phyloP scores from a whole-genome alignment of 1,284 basidiomycete genomes.

The Trichosporon sp. region DNA sequence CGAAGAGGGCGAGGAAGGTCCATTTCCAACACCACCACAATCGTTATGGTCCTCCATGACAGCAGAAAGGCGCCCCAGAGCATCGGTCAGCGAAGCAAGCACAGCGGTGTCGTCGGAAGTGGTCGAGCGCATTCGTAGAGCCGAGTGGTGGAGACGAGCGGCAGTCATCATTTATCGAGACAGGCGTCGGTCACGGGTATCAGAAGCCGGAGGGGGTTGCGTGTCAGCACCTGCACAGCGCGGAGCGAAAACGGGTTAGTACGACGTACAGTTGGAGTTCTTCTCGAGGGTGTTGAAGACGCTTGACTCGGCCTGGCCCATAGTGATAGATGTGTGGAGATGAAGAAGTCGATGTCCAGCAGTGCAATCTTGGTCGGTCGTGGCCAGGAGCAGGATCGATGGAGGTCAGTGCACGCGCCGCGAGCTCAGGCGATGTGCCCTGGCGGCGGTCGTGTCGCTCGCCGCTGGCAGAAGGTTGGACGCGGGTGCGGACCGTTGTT shows the following conservation, averaged over 20 bases:
- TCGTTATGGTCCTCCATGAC: no score
- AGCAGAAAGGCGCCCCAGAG: no score
- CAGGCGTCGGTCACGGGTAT: neutral
- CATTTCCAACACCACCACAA: neutral
- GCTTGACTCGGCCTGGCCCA: conserved; percentile 57
- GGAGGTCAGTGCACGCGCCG: conserved; percentile 11
- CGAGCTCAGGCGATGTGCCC: neutral
- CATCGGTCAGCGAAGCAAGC: neutral
- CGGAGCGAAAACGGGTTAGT: neutral
- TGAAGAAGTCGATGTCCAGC: neutral
- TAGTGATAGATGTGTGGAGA: conserved; percentile 29
- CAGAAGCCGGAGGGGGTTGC: conserved; percentile 9
- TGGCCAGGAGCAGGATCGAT: conserved; percentile 1
- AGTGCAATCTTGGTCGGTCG: neutral
- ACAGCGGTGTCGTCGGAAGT: neutral
- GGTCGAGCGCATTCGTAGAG: neutral
- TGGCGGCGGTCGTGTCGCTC: neutral
- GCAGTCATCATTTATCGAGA: neutral
- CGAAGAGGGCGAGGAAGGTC: conserved; percentile 5
- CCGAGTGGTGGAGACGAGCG: conserved; percentile 8
- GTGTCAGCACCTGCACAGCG: conserved; percentile 3
- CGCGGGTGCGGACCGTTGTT: neutral
- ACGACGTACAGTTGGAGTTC: conserved; percentile 56
- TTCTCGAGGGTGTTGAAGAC: conserved; percentile 56
- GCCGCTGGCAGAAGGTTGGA: neutral